These are phyloP conservation scores for Penicillium pancosmium DNA, from an alignment of 495 filamentous ascomycete species.

Conservation along the genomic window DNA sequence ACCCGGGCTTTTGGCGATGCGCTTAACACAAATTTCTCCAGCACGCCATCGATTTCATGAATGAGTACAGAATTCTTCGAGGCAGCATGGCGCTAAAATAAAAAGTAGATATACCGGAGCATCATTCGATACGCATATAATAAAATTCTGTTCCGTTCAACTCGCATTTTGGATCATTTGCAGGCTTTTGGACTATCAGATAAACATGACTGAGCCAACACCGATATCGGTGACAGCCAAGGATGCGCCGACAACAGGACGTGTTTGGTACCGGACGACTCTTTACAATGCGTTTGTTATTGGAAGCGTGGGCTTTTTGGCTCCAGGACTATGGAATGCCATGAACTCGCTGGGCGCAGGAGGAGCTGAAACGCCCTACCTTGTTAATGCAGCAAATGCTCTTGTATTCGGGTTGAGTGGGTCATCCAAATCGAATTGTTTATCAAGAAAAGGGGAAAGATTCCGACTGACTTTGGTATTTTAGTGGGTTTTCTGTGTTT, in stretches of 20 bases:
- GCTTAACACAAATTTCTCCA: slow-evolving; percentile 8
- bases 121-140: too few relatives aligned
- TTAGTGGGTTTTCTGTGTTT: slow-evolving; percentile 61
- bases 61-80: background rate
- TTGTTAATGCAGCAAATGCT: slow-evolving; percentile 67
- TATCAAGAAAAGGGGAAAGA: background rate
- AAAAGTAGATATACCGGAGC: background rate
- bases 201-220: slow-evolving; percentile 18
- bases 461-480: slow-evolving; percentile 11
- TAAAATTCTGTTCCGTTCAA: background rate
- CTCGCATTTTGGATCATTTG: background rate
- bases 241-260: slow-evolving; percentile 18
- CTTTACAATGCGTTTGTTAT: slow-evolving; percentile 59
- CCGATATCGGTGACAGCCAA: slow-evolving; percentile 16
- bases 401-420: slow-evolving; percentile 55
- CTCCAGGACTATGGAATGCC: slow-evolving; percentile 50
- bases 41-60: slow-evolving; percentile 15
- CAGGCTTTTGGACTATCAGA: background rate
- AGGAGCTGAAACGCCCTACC: slow-evolving; percentile 57
- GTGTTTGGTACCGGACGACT: slow-evolving; percentile 59
- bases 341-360: slow-evolving; percentile 72
- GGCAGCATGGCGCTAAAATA: background rate
- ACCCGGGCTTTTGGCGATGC: background rate
- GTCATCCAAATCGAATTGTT: background rate
- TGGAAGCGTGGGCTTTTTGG: slow-evolving; percentile 41